Conservation (phyloP, 192 early-diverging fungal species). For the Spizellomyces punctatus region DNA sequence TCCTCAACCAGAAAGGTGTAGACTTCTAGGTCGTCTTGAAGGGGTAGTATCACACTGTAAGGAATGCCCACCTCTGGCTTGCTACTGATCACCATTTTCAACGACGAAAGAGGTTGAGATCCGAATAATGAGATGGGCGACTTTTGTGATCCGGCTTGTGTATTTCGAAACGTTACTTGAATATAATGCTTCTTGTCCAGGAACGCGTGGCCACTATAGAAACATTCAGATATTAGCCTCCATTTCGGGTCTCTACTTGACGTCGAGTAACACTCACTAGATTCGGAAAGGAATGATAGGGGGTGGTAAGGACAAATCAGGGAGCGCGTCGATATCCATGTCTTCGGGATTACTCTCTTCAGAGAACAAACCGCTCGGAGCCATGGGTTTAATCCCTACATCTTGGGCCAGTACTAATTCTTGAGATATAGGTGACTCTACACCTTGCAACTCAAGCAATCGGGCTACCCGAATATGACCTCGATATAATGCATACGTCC, state of each 20-base stretch:
- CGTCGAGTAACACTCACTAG: slow-evolving; percentile 45
- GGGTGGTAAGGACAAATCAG: slow-evolving; percentile 91
- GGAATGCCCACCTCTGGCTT: slow-evolving; percentile 89
- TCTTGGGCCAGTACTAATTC: slow-evolving; percentile 11
- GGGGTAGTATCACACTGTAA: slow-evolving; percentile 87
- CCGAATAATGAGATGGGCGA: slow-evolving; percentile 48
- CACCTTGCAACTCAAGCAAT: slow-evolving; percentile 36
- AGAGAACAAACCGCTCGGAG: slow-evolving; percentile 50
- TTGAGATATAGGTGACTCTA: not conserved
- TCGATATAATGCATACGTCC: slow-evolving; percentile 77
- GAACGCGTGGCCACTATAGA: slow-evolving; percentile 85
- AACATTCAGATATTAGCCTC: not conserved
- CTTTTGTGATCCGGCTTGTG: slow-evolving; percentile 14
- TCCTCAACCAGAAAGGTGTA: slow-evolving; percentile 86
- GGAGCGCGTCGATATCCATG: slow-evolving; percentile 86
- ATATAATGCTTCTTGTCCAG: slow-evolving; percentile 88
- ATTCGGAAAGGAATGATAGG: slow-evolving; percentile 98
- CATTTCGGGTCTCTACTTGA: too few species aligned
- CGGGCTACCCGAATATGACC: slow-evolving; percentile 52
- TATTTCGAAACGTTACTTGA: slow-evolving; percentile 63
- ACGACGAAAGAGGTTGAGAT: slow-evolving; percentile 59
- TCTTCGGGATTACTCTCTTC: slow-evolving; percentile 41
- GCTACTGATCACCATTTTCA: slow-evolving; percentile 85
- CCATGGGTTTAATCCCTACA: slow-evolving; percentile 46
- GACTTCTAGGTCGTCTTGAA: slow-evolving; percentile 77